Conservation (phyloP, 1,284 basidiomycete species). For the Neolentinus lepideus region DNA sequence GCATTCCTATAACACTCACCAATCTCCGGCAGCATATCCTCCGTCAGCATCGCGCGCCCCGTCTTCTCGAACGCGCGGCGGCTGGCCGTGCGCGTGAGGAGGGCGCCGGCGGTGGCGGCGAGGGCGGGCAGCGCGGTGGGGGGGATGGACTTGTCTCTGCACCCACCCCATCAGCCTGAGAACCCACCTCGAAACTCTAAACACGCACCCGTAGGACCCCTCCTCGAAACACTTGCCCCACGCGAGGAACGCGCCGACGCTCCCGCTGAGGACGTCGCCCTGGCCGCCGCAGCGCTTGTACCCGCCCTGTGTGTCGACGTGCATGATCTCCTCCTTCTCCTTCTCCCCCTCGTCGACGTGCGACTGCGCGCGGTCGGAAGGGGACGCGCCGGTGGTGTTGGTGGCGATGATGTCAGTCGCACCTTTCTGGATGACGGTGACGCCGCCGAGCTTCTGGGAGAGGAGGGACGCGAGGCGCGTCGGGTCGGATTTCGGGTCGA, state of each 20-base stretch:
- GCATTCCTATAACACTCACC: background rate
- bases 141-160: conserved; percentile 43
- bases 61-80: conserved; percentile 68
- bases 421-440: conserved; percentile 93
- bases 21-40: background rate
- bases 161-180: too few relatives aligned
- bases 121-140: conserved; percentile 70
- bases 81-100: conserved; percentile 83
- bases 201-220: conserved; percentile 62
- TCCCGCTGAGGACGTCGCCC: conserved; percentile 89
- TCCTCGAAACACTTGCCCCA: conserved; percentile 92
- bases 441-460: conserved; percentile 73
- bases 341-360: conserved; percentile 29
- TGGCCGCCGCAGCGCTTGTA: conserved; percentile 93
- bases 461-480: conserved; percentile 53
- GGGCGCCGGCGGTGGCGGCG: conserved; percentile 83
- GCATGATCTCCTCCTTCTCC: conserved; percentile 46
- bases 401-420: conserved; percentile 61
- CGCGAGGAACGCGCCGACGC: conserved; percentile 83
- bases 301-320: conserved; percentile 71
- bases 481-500: conserved; percentile 41
- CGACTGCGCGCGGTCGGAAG: conserved; percentile 16
- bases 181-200: conserved; percentile 1
- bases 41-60: conserved; percentile 29
- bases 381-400: conserved; percentile 49